Evolutionary conservation across 495 filamentous ascomycete genomes (phyloP).

Genomic region (Podospora anserina): DNA sequence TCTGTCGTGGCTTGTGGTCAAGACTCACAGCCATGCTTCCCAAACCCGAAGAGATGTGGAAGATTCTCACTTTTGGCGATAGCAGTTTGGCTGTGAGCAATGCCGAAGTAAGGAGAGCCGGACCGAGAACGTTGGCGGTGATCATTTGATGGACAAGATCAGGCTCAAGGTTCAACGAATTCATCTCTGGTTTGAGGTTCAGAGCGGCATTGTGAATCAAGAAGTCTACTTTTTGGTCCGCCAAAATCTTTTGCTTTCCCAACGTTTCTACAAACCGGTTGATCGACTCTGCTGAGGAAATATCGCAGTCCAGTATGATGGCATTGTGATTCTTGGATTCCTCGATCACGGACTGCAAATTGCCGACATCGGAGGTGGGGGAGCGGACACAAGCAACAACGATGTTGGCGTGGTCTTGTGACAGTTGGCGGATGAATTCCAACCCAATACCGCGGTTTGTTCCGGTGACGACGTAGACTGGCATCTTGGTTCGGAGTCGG

Average conservation of each 20-base stretch:
- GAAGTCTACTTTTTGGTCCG: constrained; percentile 39
- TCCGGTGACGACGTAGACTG: constrained; percentile 54
- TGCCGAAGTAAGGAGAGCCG: constrained; percentile 36
- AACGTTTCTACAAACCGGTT: constrained; percentile 31
- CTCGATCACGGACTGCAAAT: constrained; percentile 27
- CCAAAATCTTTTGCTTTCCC: constrained; percentile 9
- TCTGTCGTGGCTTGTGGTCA: constrained; percentile 20
- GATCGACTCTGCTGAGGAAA: constrained; percentile 33
- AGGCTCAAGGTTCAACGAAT: constrained; percentile 34
- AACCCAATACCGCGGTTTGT: constrained; percentile 55
- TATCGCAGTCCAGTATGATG: constrained; percentile 48
- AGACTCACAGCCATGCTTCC: constrained; percentile 25
- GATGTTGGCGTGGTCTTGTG: constrained; percentile 41
- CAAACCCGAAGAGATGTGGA: constrained; percentile 43
- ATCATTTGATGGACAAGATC: constrained; percentile 33
- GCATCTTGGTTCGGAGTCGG: constrained; percentile 36
- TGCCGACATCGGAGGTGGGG: constrained; percentile 32
- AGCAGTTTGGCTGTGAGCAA: constrained; percentile 30
- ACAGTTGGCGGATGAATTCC: constrained; percentile 54
- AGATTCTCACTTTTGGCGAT: constrained; percentile 26
- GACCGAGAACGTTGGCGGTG: constrained; percentile 41
- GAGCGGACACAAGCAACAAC: constrained; percentile 50
- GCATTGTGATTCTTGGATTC: constrained; percentile 21
- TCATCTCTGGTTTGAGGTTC: constrained; percentile 35
- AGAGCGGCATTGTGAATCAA: constrained; percentile 46